phyloP scores from a whole-genome alignment of 2,329 filamentous ascomycete species.

The Aspergillus novoparasiticus region DNA sequence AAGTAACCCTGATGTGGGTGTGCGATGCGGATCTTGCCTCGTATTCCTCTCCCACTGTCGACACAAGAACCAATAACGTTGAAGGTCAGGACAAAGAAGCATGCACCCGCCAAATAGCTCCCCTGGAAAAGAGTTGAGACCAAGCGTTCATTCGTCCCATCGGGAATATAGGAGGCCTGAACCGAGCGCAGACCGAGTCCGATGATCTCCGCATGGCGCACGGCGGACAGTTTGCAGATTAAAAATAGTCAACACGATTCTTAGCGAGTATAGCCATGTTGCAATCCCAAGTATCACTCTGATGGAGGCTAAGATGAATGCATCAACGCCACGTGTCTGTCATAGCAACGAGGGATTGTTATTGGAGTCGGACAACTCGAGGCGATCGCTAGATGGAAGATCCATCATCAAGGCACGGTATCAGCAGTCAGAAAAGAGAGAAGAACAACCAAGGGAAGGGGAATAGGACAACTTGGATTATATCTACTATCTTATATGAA shows the following conservation, averaged over 20 bases:
- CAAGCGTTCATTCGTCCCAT: not conserved
- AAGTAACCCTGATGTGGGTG: not conserved
- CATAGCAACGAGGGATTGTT: slow-evolving; percentile 35
- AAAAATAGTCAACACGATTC: not conserved
- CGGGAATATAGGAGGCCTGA: not conserved
- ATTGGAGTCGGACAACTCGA: slow-evolving; percentile 51
- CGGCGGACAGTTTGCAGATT: not conserved
- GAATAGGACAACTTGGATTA: no score
- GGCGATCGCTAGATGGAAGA: not conserved
- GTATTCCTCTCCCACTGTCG: not conserved
- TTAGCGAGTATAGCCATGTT: not conserved
- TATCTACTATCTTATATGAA: no score
- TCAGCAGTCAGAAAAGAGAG: no score
- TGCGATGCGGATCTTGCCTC: not conserved
- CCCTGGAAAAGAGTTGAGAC: not conserved
- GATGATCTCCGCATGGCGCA: not conserved
- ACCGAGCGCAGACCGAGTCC: not conserved
- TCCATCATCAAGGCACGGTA: no score
- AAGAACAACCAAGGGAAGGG: no score
- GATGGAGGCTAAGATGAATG: slow-evolving; percentile 32
- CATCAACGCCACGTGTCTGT: slow-evolving; percentile 33
- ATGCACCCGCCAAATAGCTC: not conserved
- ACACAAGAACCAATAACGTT: not conserved
- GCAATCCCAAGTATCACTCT: slow-evolving; percentile 29
- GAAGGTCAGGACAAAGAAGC: not conserved